phyloP scores from a whole-genome alignment of 2,329 filamentous ascomycete species.

The Alternaria alternata region DNA sequence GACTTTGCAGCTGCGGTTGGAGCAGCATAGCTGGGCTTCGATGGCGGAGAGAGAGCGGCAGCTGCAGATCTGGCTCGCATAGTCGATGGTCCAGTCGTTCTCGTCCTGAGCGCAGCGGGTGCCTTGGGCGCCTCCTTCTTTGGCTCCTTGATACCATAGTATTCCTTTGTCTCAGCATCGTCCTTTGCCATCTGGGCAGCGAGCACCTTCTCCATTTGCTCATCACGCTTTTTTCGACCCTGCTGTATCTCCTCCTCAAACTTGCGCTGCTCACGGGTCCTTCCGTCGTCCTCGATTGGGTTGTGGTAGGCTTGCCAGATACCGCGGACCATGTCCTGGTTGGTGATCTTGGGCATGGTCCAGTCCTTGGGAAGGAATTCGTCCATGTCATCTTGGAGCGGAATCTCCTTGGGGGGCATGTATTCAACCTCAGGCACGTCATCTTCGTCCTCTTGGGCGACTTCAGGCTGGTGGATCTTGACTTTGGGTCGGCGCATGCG shows the following conservation, averaged over 20 bases:
- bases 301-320: conserved; percentile 61
- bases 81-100: conserved; percentile 56
- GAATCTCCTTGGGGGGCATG: conserved; percentile 74
- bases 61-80: conserved; percentile 62
- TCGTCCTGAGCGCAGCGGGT: conserved; percentile 23
- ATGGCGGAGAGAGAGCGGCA: conserved; percentile 49
- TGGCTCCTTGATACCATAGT: conserved; percentile 37
- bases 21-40: conserved; percentile 50
- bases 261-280: conserved; percentile 68
- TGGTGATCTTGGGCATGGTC: conserved; percentile 60
- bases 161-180: conserved; percentile 58
- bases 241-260: conserved; percentile 55
- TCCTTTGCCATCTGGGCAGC: conserved; percentile 64
- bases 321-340: conserved; percentile 62
- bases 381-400: conserved; percentile 74
- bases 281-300: conserved; percentile 71
- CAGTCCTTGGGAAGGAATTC: conserved; percentile 65
- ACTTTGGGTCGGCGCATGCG: conserved; percentile 63
- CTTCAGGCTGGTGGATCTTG: conserved; percentile 70
- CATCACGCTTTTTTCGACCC: conserved; percentile 65
- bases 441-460: conserved; percentile 59
- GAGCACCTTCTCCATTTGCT: conserved; percentile 72
- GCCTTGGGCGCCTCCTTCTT: conserved; percentile 39
- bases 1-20: conserved; percentile 53
- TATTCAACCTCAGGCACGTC: conserved; percentile 85